phyloP scores from a whole-genome alignment of 2,329 filamentous ascomycete species.

The Bipolaris zeicola region DNA sequence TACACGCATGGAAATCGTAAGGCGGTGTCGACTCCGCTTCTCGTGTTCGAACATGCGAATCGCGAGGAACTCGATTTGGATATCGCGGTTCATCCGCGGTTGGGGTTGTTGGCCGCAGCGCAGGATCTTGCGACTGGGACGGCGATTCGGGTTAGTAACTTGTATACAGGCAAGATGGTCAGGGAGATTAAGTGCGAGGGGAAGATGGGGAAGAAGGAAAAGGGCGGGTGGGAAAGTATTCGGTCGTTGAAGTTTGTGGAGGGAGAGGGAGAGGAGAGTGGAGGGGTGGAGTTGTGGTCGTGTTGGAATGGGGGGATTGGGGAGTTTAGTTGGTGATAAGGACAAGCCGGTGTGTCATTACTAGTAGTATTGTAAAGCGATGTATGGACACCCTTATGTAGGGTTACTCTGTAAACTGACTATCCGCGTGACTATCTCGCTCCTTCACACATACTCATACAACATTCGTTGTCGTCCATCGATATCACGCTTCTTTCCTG shows the following conservation, averaged over 20 bases:
- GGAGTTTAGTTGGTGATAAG: conserved; percentile 16
- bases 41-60: conserved; percentile 37
- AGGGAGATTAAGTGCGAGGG: conserved; percentile 23
- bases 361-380: too few relatives aligned
- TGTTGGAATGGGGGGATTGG: conserved; percentile 28
- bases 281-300: conserved; percentile 30
- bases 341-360: too few relatives aligned
- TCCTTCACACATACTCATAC: background rate
- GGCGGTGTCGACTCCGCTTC: conserved; percentile 7
- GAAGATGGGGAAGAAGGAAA: background rate
- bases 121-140: conserved; percentile 27
- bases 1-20: conserved; percentile 6
- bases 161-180: conserved; percentile 40
- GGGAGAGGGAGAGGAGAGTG: conserved; percentile 21
- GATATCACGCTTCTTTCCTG: conserved; percentile 7
- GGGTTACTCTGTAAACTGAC: too few relatives aligned
- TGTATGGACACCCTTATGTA: too few relatives aligned
- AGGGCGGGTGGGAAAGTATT: conserved; percentile 7
- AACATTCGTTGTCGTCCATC: background rate
- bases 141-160: conserved; percentile 37
- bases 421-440: background rate
- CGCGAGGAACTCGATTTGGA: conserved; percentile 32
- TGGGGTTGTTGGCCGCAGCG: conserved; percentile 44
- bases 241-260: conserved; percentile 41
- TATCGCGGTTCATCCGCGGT: conserved; percentile 34